Base-by-base conservation (phyloP, 1,284 basidiomycete genomes). In the Crucibulum cyathiforme region DNA sequence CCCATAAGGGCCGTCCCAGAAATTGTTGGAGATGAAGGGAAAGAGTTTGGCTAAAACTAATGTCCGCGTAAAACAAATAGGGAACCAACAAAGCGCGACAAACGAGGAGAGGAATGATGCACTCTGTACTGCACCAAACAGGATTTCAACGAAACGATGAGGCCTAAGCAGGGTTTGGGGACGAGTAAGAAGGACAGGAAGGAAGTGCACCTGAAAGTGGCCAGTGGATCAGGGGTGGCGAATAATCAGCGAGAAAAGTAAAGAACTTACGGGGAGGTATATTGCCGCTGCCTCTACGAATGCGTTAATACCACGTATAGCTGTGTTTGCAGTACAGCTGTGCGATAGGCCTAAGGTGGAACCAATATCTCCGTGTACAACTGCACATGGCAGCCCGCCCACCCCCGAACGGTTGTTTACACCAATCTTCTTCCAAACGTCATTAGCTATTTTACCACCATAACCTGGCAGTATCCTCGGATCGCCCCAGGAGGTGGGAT, bases 1-100 rank as follows among this genome's bases (percentile, higher is more conserved):
- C 1, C 91, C 90, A 58, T 80, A 83, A 2, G 90, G 88, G 0
- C 90, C 89, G 66, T 93, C 91, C 84, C 88, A 90, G 62, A 90
- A 85, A 61, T 93, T 84, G 66, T 93, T 89, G 7, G 90, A 88
- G 49, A 93, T 77, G 36, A 71, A 76, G 0, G 89, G 89, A 51
- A 92, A 80, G 7, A 88, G 67, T 34, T 83, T 84, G 1, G 90
- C 89, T 8, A 90, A 71, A 5, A 84, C 75, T 5, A 89, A 74
- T 1, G 90, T 88, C 52, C 91, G 85, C 7, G 86, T 85, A 47
- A 87, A 72, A 74, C 90, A 93, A 8, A 92, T 85, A 2, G 84
- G 70, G 49, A 84, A 83, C 86, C 88, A 93, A 66, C 85, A 89
- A 2, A 87, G 82, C 0, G 87, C 82, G 43, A 93, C 81, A 65